Conservation (phyloP, 805 yeast species). For the Candida dendrica region DNA sequence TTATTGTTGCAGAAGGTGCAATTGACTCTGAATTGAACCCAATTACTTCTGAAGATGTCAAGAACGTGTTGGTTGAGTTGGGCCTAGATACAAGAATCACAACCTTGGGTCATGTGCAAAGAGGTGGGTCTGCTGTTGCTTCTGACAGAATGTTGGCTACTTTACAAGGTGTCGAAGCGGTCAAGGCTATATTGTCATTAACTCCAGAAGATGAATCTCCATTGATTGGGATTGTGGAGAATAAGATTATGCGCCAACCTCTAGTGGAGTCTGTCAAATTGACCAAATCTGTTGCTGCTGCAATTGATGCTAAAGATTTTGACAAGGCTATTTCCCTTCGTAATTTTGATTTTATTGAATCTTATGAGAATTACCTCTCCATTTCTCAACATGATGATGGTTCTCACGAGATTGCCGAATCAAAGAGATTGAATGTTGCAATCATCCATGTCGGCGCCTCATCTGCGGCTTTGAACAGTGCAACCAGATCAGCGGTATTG, state of each 20-base stretch:
- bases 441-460: slow-evolving; percentile 95
- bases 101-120: slow-evolving; percentile 93
- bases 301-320: slow-evolving; percentile 73
- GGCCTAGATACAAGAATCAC: slow-evolving; percentile 95
- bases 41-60: slow-evolving; percentile 73
- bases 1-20: slow-evolving; percentile 98
- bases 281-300: slow-evolving; percentile 86
- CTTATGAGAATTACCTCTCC: slow-evolving; percentile 62
- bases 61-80: slow-evolving; percentile 71
- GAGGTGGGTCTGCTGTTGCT: slow-evolving; percentile 98
- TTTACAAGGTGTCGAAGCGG: slow-evolving; percentile 96
- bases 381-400: slow-evolving; percentile 62
- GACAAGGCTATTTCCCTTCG: slow-evolving; percentile 81
- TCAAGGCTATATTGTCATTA: slow-evolving; percentile 79
- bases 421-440: slow-evolving; percentile 65
- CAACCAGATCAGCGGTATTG: slow-evolving; percentile 82
- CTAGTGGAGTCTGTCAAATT: slow-evolving; percentile 83
- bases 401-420: slow-evolving; percentile 51
- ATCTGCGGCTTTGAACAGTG: slow-evolving; percentile 92
- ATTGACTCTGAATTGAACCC: slow-evolving; percentile 74
- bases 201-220: slow-evolving; percentile 94
- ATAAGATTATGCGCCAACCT: slow-evolving; percentile 77
- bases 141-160: slow-evolving; percentile 89
- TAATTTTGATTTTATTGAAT: slow-evolving; percentile 82
- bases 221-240: slow-evolving; percentile 83